These are phyloP conservation scores for Seiridium unicorne DNA, from an alignment of 2,329 filamentous ascomycete genomes.

Conservation along the genomic window DNA sequence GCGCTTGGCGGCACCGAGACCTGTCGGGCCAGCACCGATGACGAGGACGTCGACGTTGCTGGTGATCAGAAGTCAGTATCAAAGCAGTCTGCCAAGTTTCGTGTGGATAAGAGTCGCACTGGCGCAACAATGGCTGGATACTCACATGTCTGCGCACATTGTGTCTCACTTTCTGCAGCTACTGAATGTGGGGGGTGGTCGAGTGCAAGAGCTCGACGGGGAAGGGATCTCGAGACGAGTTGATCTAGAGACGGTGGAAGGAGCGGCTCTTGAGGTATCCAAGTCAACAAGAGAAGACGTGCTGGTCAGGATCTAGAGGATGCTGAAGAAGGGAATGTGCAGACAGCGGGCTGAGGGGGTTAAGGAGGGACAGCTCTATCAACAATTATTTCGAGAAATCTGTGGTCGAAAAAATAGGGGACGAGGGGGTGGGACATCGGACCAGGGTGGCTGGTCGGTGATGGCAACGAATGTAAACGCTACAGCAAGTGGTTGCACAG, in stretches of 20 bases:
- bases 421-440: background rate
- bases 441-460: background rate
- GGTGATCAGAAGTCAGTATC: background rate
- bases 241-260: conserved; percentile 1
- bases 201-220: background rate
- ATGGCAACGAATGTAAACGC: conserved; percentile 1
- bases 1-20: conserved; percentile 96
- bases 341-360: background rate
- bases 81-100: too few species aligned
- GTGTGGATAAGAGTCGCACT: background rate
- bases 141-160: conserved; percentile 11
- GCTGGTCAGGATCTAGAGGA: conserved; percentile 1
- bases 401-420: conserved; percentile 7
- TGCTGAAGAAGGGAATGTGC: conserved; percentile 4
- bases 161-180: conserved; percentile 7
- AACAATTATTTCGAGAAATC: conserved; percentile 6
- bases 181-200: background rate
- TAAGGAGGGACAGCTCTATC: conserved; percentile 1
- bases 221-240: background rate
- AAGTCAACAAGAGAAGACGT: background rate
- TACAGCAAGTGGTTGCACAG: background rate
- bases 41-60: conserved; percentile 96
- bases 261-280: background rate
- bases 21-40: conserved; percentile 96
- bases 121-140: background rate